A percentile compares a stretch with the other conserved stretches of the same genome.
Evolutionary conservation across 805 yeast species (phyloP).

Genomic region (Candida verbasci): DNA sequence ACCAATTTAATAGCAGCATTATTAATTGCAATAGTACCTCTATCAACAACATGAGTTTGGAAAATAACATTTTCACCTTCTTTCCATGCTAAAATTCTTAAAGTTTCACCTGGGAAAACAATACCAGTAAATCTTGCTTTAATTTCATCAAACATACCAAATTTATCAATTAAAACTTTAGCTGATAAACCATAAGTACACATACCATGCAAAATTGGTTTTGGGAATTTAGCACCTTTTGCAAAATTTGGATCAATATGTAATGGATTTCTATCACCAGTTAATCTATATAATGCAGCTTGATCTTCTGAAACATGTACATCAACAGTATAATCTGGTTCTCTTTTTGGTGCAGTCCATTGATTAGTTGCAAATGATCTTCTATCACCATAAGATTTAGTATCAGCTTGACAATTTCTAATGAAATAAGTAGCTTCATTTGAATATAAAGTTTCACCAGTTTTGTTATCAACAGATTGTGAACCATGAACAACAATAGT

Average conservation of each 20-base stretch:
- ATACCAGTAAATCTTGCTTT: conserved; percentile 88
- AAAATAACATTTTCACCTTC: conserved; percentile 65
- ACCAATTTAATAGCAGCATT: conserved; percentile 75
- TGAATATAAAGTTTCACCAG: conserved; percentile 69
- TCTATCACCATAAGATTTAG: conserved; percentile 45
- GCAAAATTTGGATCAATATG: conserved; percentile 94
- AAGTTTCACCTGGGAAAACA: conserved; percentile 92
- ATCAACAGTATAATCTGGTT: conserved; percentile 63
- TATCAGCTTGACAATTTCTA: conserved; percentile 64
- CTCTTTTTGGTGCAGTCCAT: conserved; percentile 57
- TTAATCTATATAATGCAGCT: conserved; percentile 85
- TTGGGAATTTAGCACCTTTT: conserved; percentile 74
- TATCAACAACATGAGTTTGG: conserved; percentile 78
- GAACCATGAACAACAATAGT: conserved; percentile 73
- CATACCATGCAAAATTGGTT: conserved; percentile 91
- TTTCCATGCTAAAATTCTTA: conserved; percentile 82
- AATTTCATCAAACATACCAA: conserved; percentile 76
- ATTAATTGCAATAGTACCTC: conserved; percentile 73
- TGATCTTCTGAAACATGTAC: conserved; percentile 62
- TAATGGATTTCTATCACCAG: conserved; percentile 93
- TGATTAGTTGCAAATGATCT: conserved; percentile 57
- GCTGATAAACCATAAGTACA: conserved; percentile 81
- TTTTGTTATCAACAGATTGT: conserved; percentile 59
- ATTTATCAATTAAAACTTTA: conserved; percentile 72
- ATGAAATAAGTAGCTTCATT: conserved; percentile 84